These are phyloP conservation scores for Vaccinium corymbosum DNA, from an alignment of 148 eudicot species.

Conservation along the genomic window DNA sequence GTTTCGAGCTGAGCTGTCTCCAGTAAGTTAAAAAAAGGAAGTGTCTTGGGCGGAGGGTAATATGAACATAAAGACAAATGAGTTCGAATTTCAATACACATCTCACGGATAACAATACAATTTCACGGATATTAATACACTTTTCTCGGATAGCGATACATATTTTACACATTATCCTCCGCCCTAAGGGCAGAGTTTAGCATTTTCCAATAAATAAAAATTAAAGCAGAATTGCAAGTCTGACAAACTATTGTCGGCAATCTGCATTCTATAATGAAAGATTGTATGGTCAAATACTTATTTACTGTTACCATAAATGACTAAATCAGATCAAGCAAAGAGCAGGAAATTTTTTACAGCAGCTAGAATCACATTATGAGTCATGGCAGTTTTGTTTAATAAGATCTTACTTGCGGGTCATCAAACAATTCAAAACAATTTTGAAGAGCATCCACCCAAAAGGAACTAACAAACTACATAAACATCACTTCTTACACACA, in stretches of 20 bases:
- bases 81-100: no score
- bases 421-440: neutral
- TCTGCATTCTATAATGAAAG: neutral
- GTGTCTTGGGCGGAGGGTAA: no score
- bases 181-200: no score
- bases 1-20: neutral
- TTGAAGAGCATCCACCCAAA: neutral
- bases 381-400: neutral
- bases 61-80: no score
- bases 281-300: neutral
- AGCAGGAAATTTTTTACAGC: neutral
- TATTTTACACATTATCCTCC: no score
- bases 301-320: neutral
- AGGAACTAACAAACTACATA: neutral
- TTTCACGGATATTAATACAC: no score
- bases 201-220: neutral
- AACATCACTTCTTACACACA: constrained; percentile 3
- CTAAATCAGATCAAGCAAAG: neutral
- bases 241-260: neutral
- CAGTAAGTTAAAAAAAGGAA: no score
- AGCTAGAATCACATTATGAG: neutral
- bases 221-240: neutral
- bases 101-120: no score
- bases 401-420: no score
- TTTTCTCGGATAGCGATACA: no score